Evolutionary conservation across 2,329 filamentous ascomycete species (phyloP).

Genomic region (Aspergillus fijiensis): DNA sequence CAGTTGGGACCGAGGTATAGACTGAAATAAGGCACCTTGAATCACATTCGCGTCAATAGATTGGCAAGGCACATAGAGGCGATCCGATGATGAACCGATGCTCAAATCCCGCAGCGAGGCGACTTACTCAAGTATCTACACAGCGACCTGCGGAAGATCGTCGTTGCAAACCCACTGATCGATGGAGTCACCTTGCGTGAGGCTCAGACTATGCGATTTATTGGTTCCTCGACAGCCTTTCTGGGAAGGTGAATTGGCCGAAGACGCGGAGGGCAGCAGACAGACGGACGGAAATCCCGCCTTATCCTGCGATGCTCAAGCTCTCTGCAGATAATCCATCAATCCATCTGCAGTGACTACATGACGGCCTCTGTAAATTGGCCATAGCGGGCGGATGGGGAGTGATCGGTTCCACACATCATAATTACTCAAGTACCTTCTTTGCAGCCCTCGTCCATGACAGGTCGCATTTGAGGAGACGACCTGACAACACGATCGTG

Average conservation of each 20-base stretch:
- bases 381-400: background rate
- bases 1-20: background rate
- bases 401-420: background rate
- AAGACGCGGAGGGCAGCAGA: background rate
- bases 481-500: background rate
- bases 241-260: background rate
- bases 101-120: background rate
- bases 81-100: conserved; percentile 1
- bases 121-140: background rate
- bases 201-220: background rate
- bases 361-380: background rate
- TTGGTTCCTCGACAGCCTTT: background rate
- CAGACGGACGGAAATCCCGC: background rate
- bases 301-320: background rate
- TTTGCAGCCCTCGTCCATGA: background rate
- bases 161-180: conserved; percentile 1
- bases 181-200: conserved; percentile 4
- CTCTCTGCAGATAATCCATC: no score
- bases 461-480: background rate
- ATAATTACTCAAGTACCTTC: background rate
- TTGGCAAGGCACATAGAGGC: background rate
- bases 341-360: background rate
- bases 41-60: background rate
- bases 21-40: background rate
- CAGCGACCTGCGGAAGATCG: conserved; percentile 1